Percentiles rank a stretch among this genome's conserved stretches.
Evolutionary conservation across 2,329 filamentous ascomycete species (phyloP).

Genomic region (Sclerotinia trifoliorum): DNA sequence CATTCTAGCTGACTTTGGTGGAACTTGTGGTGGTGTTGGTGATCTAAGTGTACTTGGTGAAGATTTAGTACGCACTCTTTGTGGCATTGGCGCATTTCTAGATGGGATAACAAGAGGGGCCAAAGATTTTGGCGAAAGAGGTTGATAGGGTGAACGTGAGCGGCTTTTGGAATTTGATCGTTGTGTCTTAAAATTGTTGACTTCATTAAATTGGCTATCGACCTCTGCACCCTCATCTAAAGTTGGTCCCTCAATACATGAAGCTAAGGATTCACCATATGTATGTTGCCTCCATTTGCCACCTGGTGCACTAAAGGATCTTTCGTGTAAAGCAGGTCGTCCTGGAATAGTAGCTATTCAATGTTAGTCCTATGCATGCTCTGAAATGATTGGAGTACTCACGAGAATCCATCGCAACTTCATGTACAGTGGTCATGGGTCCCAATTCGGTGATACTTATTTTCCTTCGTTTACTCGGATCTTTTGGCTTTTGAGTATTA

Average conservation of each 20-base stretch:
- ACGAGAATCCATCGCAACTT: slow-evolving; percentile 69
- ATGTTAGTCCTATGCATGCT: slow-evolving; percentile 22
- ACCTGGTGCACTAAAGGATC: slow-evolving; percentile 61
- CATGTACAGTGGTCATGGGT: slow-evolving; percentile 68
- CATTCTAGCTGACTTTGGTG: slow-evolving; percentile 44
- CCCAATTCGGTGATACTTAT: slow-evolving; percentile 63
- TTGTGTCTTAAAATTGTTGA: slow-evolving; percentile 6
- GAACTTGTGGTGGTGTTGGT: slow-evolving; percentile 44
- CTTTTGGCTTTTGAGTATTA: slow-evolving; percentile 54
- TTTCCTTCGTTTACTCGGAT: slow-evolving; percentile 60
- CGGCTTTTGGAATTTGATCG: neutral
- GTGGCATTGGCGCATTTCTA: slow-evolving; percentile 25
- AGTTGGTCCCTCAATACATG: slow-evolving; percentile 39
- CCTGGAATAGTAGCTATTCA: slow-evolving; percentile 63
- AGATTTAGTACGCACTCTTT: slow-evolving; percentile 26
- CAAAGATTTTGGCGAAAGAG: slow-evolving; percentile 54
- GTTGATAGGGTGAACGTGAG: slow-evolving; percentile 39
- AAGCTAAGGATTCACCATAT: slow-evolving; percentile 41
- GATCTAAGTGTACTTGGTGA: slow-evolving; percentile 46
- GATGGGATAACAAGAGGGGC: slow-evolving; percentile 57
- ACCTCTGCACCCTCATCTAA: slow-evolving; percentile 42
- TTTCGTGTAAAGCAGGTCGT: slow-evolving; percentile 61
- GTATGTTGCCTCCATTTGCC: slow-evolving; percentile 48
- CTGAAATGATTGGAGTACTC: slow-evolving; percentile 40
- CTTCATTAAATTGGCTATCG: slow-evolving; percentile 9